Base-by-base conservation (phyloP, 495 filamentous ascomycete genomes). In the Neurospora sp. region DNA sequence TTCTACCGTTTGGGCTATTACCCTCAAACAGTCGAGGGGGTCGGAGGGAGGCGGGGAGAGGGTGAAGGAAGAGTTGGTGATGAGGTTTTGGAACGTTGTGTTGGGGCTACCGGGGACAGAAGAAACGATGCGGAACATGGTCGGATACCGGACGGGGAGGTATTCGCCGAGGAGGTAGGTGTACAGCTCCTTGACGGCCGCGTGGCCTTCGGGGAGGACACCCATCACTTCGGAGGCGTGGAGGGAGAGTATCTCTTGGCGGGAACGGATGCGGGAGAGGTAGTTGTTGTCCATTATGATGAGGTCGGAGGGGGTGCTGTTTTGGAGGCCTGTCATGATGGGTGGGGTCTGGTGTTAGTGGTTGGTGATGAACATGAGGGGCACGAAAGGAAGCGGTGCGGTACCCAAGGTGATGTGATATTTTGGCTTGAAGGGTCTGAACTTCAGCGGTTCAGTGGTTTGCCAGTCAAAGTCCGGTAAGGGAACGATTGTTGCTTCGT, bases 371-470 rank as follows among this genome's bases (percentile, higher is more conserved):
- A n/a, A 71, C 35, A 35, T 37, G 37, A 39, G n/a, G 61, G 4
- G 42, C 8, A 46, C 42, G 8, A 18, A 46, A 10, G n/a, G 69
- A 9, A 71, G 39, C 39, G 10, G 20, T 69, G n/a, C 22, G 80
- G 44, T 80, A 91, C 91, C 89, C 91, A 94, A 93, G 1, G 90
- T 91, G 71, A 93, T 83, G 74, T 92, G 85, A 76, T 91, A 93
- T 53, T 85, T 91, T 14, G 89, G 86, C 75, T 90, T 92, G 80
- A 93, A 93, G 2, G 89, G 90, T 10, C 91, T 84, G 12, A 91
- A 83, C 69, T 89, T 85, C 4, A 86, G 71, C 0, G 91, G 92
- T 44, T 87, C 82, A n/a, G 85, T 88, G 0, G 81, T 80, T 68
- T 83, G 73, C 85, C 88, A 92, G 75, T 92, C 79, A 76, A 94